Conservation (phyloP, 1,139 yeast genomes). For the Hyphopichia burtonii region DNA sequence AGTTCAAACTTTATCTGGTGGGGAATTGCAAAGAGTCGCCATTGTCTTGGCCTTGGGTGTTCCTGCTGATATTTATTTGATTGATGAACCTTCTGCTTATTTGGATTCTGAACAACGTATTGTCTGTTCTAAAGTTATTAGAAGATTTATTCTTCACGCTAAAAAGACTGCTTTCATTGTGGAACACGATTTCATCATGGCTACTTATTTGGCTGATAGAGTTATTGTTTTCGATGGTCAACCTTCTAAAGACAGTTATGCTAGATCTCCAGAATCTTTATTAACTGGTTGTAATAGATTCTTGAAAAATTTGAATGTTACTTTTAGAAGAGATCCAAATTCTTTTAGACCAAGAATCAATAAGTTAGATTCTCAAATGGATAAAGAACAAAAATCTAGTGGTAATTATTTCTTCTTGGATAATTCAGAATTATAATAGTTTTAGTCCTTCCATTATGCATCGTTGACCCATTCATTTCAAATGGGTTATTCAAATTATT, state of each 20-base stretch:
- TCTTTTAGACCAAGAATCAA: constrained; percentile 98
- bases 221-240: constrained; percentile 97
- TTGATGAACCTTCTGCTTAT: constrained; percentile 98
- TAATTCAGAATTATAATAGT: constrained; percentile 33
- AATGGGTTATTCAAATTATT: constrained; percentile 1
- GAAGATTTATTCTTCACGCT: constrained; percentile 93
- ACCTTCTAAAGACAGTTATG: constrained; percentile 81
- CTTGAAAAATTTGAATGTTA: constrained; percentile 94
- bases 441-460: constrained; percentile 3
- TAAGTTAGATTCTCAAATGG: constrained; percentile 97
- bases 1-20: constrained; percentile 97
- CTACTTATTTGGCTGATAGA: constrained; percentile 96
- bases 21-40: constrained; percentile 99
- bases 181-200: constrained; percentile 99
- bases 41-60: constrained; percentile 91
- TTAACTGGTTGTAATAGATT: constrained; percentile 96
- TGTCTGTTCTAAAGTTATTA: constrained; percentile 95
- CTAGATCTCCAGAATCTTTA: constrained; percentile 86
- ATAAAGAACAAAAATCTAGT: constrained; percentile 85
- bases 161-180: constrained; percentile 97
- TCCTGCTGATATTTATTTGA: constrained; percentile 92
- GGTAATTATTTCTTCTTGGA: constrained; percentile 98
- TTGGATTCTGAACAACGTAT: constrained; percentile 99
- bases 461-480: not conserved
- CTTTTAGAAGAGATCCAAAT: constrained; percentile 98